Evolutionary conservation across 306 rosid genomes (phyloP), one percentile per base, ranked within the genome.

Genomic region (Acmispon strigosus): DNA sequence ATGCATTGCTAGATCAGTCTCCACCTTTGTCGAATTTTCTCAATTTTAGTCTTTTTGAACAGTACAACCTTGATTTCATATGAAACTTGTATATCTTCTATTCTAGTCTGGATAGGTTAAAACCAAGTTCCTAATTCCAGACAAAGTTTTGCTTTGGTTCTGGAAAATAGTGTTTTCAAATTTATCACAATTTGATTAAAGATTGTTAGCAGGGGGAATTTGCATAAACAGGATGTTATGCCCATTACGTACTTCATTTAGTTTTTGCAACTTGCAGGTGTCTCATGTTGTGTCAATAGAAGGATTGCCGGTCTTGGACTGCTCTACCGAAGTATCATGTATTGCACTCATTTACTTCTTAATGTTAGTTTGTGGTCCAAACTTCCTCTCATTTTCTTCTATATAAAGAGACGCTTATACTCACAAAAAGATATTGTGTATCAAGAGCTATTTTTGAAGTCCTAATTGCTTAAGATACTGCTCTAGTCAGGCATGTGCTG

Each of bases 281-380:
- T 94, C 96, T 73, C 97, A 87, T 83, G 69, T 84, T 65, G 97
- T 85, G 10, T 80, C 90, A 8, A 14, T 54, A 56, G 97, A 91
- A 82, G 96, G 96, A 73, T 81, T 87, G 65, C 92, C 96, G 8
- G 19, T 94, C 61, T 77, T 86, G 77, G 97, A 94, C 82, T 90
- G 97, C 86, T 78, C 90, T 5, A 2, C 81, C 24, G 85, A 81
- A 80, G 84, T 88, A 80, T 83, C 98, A 75, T 90, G 98, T 94
- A 94, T 64, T 78, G 11, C 63, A 41, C 69, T 42, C 60, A 7
- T 67, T 48, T 56, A n/a, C 54, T 77, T 59, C 74, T 49, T 75
- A 17, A 51, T 61, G 15, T 66, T 67, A 55, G 39, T 74, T 42
- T 70, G 29, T 69, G 9, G 29, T 66, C 70, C 49, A 47, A 59